These are phyloP conservation scores for Rhizomucor pusillus DNA, from an alignment of 371 early-diverging fungal genomes.

Conservation along the genomic window DNA sequence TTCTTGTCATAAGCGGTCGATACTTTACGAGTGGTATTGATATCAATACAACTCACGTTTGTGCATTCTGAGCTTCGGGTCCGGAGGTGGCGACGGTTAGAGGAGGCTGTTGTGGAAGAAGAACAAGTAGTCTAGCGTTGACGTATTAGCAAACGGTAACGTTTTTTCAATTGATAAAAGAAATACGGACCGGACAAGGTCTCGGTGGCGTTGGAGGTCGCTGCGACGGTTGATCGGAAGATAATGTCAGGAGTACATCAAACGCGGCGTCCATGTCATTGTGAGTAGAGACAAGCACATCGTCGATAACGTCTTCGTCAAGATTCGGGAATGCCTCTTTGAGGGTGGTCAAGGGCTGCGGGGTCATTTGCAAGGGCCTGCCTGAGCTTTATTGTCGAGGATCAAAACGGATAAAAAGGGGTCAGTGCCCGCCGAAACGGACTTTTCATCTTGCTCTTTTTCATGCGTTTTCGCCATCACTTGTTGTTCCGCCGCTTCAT, in stretches of 20 bases:
- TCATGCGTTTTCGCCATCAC: neutral
- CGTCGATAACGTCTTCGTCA: constrained; percentile 11
- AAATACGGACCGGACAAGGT: constrained; percentile 1
- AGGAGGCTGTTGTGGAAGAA: too few species aligned
- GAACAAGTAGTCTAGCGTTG: too few species aligned
- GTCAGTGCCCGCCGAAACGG: constrained; percentile 3
- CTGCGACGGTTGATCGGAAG: neutral
- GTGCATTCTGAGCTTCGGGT: too few species aligned
- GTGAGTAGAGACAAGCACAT: constrained; percentile 7
- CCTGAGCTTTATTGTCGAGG: too few species aligned
- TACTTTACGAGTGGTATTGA: too few species aligned
- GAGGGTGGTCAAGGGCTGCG: constrained; percentile 9
- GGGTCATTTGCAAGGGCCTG: constrained; percentile 10
- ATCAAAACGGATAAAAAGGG: constrained; percentile 2
- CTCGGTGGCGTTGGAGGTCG: neutral
- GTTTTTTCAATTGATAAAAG: neutral
- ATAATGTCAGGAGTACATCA: constrained; percentile 9
- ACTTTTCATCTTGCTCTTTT: neutral
- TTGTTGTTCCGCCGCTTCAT: too few species aligned
- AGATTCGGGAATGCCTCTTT: constrained; percentile 19
- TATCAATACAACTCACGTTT: too few species aligned
- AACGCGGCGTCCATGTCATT: constrained; percentile 18
- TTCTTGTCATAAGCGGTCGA: too few species aligned
- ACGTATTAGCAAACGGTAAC: neutral
- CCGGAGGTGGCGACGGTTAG: too few species aligned